Evolutionary conservation across 177 flowering plant genomes (phyloP).

Genomic region (Telopea speciosissima): DNA sequence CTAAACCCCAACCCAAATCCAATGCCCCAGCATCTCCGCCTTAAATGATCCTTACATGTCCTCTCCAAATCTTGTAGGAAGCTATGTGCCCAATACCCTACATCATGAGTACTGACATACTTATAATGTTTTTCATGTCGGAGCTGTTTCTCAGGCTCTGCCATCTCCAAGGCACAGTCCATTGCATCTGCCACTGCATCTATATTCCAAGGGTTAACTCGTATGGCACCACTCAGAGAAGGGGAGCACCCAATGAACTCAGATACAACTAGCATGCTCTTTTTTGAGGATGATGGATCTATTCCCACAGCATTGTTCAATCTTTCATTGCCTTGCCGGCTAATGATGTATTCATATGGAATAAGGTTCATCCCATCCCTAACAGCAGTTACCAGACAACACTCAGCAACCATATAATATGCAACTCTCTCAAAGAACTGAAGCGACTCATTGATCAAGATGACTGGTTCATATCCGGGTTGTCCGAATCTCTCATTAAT

Average conservation of each 20-base stretch:
- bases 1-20: slow-evolving; percentile 69
- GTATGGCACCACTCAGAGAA: slow-evolving; percentile 69
- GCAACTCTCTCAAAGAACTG: slow-evolving; percentile 58
- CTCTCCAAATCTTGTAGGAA: slow-evolving; percentile 63
- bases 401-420: slow-evolving; percentile 62
- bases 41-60: slow-evolving; percentile 53
- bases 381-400: slow-evolving; percentile 71
- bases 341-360: slow-evolving; percentile 64
- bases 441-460: slow-evolving; percentile 48
- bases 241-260: slow-evolving; percentile 83
- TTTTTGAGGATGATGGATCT: slow-evolving; percentile 39
- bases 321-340: slow-evolving; percentile 57
- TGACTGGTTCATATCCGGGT: slow-evolving; percentile 53
- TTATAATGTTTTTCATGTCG: slow-evolving; percentile 72
- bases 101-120: slow-evolving; percentile 75
- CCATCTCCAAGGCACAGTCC: slow-evolving; percentile 51
- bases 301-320: slow-evolving; percentile 45
- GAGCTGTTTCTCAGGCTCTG: slow-evolving; percentile 60
- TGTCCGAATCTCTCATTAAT: slow-evolving; percentile 53
- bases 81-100: slow-evolving; percentile 70
- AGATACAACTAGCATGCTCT: slow-evolving; percentile 71
- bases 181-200: slow-evolving; percentile 75
- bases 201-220: slow-evolving; percentile 79
- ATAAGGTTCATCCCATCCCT: slow-evolving; percentile 83
- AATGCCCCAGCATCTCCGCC: slow-evolving; percentile 64